Base-by-base conservation (phyloP, 768 basidiomycete species). In the Boletus sp. region DNA sequence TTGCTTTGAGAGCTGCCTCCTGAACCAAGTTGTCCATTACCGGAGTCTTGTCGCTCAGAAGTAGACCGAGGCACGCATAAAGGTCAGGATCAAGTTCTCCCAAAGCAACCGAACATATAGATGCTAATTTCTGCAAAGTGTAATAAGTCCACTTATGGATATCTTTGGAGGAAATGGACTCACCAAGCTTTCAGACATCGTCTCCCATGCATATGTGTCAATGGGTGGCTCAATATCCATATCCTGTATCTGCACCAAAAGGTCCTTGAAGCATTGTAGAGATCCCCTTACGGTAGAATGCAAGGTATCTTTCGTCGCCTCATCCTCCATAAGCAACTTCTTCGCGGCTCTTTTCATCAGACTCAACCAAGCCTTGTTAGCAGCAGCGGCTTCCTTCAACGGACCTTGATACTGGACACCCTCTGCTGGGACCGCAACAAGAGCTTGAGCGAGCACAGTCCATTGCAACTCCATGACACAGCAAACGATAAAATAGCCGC, bases 161-260 rank as follows among this genome's bases (percentile, higher is more conserved):
- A 39, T n/a, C 12, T 33, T 46, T 20, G 5, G 18, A 24, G 24
- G 11, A 52, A 54, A 28, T 49, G 20, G 40, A 72, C 83, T 47
- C 63, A 92, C 92, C 79, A 94, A 71, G 62, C 89, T 89, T 68
- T 94, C 92, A 10, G 92, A 90, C 86, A 94, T 87, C 0, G 92
- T 94, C 67, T 94, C 92, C 87, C 88, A 94, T 50, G 90, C 85
- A 71, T 93, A 94, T n/a, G 89, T 90, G 68, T 94, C 92, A 35
- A 87, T 64, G 0, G 87, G 80, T 12, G 90, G 92, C 57, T 91
- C 88, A 4, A 77, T 75, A 14, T 92, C 90, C 84, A 94, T 85
- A 58, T 88, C 89, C 66, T 91, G 84, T 50, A 94, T 87, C 68
- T 93, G 92, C 6, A 80, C 74, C 36, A 90, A 77, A 37, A 94